phyloP scores from a whole-genome alignment of 2,329 filamentous ascomycete species.

The Fonsecaea erecta region DNA sequence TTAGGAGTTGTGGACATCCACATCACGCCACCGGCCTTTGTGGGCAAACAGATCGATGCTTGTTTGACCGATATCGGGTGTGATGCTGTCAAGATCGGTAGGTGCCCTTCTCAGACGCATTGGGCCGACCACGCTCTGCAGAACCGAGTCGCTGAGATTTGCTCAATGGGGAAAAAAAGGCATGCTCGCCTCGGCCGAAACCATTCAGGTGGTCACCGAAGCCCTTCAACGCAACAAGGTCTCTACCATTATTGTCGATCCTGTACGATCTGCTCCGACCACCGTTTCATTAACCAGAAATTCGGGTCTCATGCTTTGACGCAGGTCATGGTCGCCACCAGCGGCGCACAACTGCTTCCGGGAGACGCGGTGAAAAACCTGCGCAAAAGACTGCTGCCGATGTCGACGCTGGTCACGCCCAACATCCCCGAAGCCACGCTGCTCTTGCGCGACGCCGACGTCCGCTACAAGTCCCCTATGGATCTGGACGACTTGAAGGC shows the following conservation, averaged over 20 bases:
- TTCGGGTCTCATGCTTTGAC: conserved; percentile 18
- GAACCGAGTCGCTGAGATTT: conserved; percentile 1
- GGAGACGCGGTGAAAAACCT: conserved; percentile 48
- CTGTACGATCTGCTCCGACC: conserved; percentile 57
- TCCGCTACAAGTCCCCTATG: conserved; percentile 32
- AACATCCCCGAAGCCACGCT: conserved; percentile 56
- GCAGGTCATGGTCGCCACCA: conserved; percentile 80
- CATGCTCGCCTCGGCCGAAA: conserved; percentile 78
- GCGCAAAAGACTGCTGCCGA: conserved; percentile 48
- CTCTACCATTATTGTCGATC: conserved; percentile 67
- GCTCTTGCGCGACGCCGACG: conserved; percentile 49
- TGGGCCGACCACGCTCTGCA: background rate
- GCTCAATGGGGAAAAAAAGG: conserved; percentile 56
- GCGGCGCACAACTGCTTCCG: conserved; percentile 53
- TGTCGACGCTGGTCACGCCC: conserved; percentile 54
- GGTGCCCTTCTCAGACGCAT: conserved; percentile 35
- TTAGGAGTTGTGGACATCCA: conserved; percentile 81
- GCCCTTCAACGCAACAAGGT: conserved; percentile 61
- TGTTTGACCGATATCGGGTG: conserved; percentile 82
- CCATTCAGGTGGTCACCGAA: conserved; percentile 70
- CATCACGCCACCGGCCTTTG: conserved; percentile 75
- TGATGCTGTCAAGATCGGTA: conserved; percentile 90
- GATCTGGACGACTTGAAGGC: conserved; percentile 68
- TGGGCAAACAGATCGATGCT: conserved; percentile 82
- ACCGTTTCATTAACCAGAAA: conserved; percentile 9